Evolutionary conservation across 202 grass and related monocot genomes (phyloP).

Genomic region (Digitaria exilis): DNA sequence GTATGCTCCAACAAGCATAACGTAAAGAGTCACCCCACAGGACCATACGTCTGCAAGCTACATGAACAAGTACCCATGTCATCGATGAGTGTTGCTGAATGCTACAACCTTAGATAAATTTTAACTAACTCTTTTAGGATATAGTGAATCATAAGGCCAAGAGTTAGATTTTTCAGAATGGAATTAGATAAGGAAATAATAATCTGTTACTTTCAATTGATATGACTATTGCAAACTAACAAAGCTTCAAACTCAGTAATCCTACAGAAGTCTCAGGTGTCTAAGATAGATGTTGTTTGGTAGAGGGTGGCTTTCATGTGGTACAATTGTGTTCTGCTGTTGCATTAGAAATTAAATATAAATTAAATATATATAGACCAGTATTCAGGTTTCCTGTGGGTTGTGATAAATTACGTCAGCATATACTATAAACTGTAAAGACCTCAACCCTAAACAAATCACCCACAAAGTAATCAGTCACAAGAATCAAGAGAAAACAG

Average conservation of each 20-base stretch:
- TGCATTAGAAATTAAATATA: conserved; percentile 7
- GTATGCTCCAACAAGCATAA: conserved; percentile 97
- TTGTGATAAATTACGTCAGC: neutral
- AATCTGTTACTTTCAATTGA: neutral
- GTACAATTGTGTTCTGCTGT: conserved; percentile 22
- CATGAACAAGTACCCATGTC: conserved; percentile 44
- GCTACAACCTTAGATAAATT: conserved; percentile 3
- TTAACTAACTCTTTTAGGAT: neutral
- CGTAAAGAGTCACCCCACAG: conserved; percentile 92
- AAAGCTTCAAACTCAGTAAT: conserved; percentile 25
- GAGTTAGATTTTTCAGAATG: conserved; percentile 1
- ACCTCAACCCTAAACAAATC: neutral
- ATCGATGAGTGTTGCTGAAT: conserved; percentile 12
- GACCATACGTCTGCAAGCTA: conserved; percentile 98
- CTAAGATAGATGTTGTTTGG: conserved; percentile 20
- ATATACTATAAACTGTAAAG: neutral
- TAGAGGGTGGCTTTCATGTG: conserved; percentile 8
- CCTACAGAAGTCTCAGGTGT: too few relatives aligned
- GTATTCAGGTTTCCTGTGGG: conserved; percentile 27
- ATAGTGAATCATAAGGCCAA: neutral
- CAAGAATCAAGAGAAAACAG: neutral
- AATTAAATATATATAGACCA: conserved; percentile 17
- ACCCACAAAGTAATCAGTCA: neutral
- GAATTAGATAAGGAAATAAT: conserved; percentile 5
- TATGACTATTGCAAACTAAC: conserved; percentile 16